Base-by-base conservation (phyloP, 1,139 yeast species). In the Candida neerlandica region DNA sequence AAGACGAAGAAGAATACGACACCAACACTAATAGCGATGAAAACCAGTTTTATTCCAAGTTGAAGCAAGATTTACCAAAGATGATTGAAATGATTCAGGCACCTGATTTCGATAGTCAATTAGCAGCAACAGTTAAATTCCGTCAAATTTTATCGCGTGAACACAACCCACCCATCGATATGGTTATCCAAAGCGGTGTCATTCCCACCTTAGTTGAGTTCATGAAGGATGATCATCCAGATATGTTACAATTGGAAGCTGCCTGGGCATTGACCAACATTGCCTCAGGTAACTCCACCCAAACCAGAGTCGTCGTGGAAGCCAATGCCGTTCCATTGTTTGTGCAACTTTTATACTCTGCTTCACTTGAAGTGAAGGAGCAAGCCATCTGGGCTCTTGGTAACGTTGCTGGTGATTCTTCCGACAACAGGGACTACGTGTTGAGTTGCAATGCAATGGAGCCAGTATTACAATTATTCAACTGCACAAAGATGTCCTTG, bases 361-460 rank as follows among this genome's bases (percentile, higher is more conserved):
- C 83, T 54, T 89, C 96, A 45, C 76, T 85, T 50, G 99, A 95
- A 65, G 97, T 95, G 51, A 89, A 90, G 70, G 99, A 94, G 67
- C 99, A 94, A 74, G 98, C 98, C 18, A 94, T 94, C 59, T 94
- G 99, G 99, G 99, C 99, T 35, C 77, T 94, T 60, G 99, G 99
- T 70, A 95, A 94, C 68, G 97, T 94, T 67, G 98, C 99, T 29
- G 99, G 99, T 70, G 99, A 94, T 68, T 89, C 96, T 18, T 81
- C 97, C 15, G 78, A 78, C 49, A 90, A 86, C 76, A 84, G 99
- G 73, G 98, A 94, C 71, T 85, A 80, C 60, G 99, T 94, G 40
- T 78, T 94, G 60, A 73, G 78, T 43, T 86, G 91, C 61, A 86
- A 89, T 55, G 98, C 98, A 29, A 86, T 94, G 86, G 86, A 82